Base-by-base conservation (phyloP, 2,329 filamentous ascomycete species). In the Cytospora piceicola region DNA sequence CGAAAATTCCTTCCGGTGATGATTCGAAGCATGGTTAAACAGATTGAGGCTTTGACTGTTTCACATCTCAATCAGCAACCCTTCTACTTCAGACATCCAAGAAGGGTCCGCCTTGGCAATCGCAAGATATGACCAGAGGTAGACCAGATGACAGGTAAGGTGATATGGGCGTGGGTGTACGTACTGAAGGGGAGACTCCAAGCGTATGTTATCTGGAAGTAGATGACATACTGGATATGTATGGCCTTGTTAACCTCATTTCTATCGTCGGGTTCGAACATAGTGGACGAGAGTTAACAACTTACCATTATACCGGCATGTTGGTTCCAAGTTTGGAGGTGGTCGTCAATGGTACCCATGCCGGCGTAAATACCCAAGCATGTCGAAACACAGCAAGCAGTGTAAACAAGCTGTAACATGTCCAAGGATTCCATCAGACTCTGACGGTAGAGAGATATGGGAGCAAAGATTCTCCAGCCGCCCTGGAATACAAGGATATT, bases 101-200 rank as follows among this genome's bases (percentile, higher is more conserved):
- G 20, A 20, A 22, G 32, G 11, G 27, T 29, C 32, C 7, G 42
- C 17, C 8, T 46, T 22, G 20, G 6, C 14, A 46, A 6, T 9
- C 20, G 0, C 11, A 49, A 49, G 42, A 46, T 8, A 46, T 22
- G n/a, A 22, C 17, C 9, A 17, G 20, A n/a, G 11, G 14, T 20
- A 14, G 11, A 46, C 27, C 27, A 29, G 27, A 5, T 29, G 42
- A 46, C 1, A 22, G 9, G 42, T 20, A 17, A 42, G 20, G 42
- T 22, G 7, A 24, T 20, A 4, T 4, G 46, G 46, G 22, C n/a
- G n/a, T 12, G n/a, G 14, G 20, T 12, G n/a, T 14, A 49, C 46
- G n/a, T 49, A 49, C 46, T 63, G 55, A 63, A 63, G 8, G 61
- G 61, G 11, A 63, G 30, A 46, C 61, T 63, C 46, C 54, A 63